phyloP scores from a whole-genome alignment of 1,139 yeast species.

The Pichia sp. region DNA sequence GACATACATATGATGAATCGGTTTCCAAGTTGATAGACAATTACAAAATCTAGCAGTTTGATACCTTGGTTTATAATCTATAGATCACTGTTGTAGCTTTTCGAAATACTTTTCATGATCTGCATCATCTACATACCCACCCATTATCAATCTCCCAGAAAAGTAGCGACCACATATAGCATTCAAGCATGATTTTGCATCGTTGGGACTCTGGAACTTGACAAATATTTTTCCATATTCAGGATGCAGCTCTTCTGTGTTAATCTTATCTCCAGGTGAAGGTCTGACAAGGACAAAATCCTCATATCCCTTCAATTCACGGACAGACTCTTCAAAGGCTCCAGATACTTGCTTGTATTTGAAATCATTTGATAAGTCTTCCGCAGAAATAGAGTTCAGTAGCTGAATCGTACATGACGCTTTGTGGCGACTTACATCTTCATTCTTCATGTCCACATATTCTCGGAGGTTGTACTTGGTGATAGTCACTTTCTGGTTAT shows the following conservation, averaged over 20 bases:
- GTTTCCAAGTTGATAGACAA: constrained; percentile 31
- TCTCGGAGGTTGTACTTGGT: constrained; percentile 16
- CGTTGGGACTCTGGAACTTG: constrained; percentile 47
- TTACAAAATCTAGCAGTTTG: constrained; percentile 14
- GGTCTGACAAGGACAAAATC: constrained; percentile 65
- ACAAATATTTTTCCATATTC: constrained; percentile 72
- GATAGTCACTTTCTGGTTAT: constrained; percentile 17
- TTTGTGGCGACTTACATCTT: constrained; percentile 26
- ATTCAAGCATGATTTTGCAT: constrained; percentile 52
- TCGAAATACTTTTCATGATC: constrained; percentile 36
- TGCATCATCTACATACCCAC: constrained; percentile 53
- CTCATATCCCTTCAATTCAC: constrained; percentile 45
- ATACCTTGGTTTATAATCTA: no score
- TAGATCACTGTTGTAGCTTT: no score
- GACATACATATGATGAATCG: constrained; percentile 61
- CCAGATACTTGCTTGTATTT: constrained; percentile 43
- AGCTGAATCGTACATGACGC: constrained; percentile 56
- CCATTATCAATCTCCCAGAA: constrained; percentile 63
- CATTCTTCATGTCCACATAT: constrained; percentile 10
- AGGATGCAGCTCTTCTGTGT: constrained; percentile 39
- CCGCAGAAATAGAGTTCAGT: constrained; percentile 57
- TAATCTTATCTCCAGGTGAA: constrained; percentile 36
- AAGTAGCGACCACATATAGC: constrained; percentile 64
- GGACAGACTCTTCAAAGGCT: constrained; percentile 48
- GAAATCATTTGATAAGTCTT: constrained; percentile 50